phyloP scores from a whole-genome alignment of 352 stramenopile species.

The Pythium insidiosum region DNA sequence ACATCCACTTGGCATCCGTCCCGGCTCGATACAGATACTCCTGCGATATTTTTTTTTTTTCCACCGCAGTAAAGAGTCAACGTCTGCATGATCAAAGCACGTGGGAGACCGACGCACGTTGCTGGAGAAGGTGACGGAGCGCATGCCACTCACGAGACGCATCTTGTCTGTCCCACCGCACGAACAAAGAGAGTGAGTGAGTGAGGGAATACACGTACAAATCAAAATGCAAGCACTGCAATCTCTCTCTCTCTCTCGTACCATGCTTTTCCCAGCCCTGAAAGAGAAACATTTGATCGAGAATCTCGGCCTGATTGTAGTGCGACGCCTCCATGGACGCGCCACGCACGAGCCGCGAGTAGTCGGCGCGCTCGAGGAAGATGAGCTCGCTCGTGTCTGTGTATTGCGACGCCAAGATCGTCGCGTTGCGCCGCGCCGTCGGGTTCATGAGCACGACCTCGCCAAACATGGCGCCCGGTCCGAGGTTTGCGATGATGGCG shows the following conservation, averaged over 20 bases:
- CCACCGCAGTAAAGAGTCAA: no score
- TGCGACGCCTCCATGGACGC: slow-evolving; percentile 75
- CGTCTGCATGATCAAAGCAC: neutral
- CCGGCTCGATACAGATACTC: slow-evolving; percentile 65
- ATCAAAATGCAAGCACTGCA: neutral
- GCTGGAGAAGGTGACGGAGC: slow-evolving; percentile 47
- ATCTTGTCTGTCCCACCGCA: slow-evolving; percentile 43
- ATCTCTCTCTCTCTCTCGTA: slow-evolving; percentile 7
- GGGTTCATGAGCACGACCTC: slow-evolving; percentile 70
- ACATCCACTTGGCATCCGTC: slow-evolving; percentile 65
- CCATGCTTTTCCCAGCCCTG: slow-evolving; percentile 61
- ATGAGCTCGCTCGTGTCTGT: slow-evolving; percentile 57
- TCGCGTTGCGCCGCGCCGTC: slow-evolving; percentile 53
- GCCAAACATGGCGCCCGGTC: slow-evolving; percentile 65
- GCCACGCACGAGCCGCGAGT: slow-evolving; percentile 59
- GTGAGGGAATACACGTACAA: neutral
- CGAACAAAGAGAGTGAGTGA: neutral
- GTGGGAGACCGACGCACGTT: slow-evolving; percentile 27
- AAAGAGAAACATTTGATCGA: slow-evolving; percentile 72
- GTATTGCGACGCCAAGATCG: slow-evolving; percentile 59
- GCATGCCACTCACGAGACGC: slow-evolving; percentile 57
- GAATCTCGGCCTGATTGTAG: slow-evolving; percentile 68
- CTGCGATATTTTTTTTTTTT: no score
- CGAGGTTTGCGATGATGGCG: slow-evolving; percentile 50
- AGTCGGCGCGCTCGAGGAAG: slow-evolving; percentile 62